Evolutionary conservation across 352 stramenopile genomes (phyloP), one percentile per base, ranked within the genome.

Genomic region (Pythium utonaiense): DNA sequence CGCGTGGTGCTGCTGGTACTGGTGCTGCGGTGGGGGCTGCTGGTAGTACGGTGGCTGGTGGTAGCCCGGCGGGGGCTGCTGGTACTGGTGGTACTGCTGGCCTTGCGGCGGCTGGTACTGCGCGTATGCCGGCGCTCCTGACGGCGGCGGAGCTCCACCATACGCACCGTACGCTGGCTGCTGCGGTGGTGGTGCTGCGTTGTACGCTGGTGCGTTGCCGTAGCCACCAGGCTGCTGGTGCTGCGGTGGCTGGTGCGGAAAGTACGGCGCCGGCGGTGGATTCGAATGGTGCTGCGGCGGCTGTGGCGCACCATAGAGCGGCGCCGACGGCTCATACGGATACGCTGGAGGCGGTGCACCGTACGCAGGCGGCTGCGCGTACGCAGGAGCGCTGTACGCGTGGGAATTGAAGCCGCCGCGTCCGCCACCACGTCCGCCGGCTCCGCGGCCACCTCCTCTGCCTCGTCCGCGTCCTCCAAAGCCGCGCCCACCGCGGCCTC

Each of bases 391-490:
- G 14, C 57, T 49, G 44, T 62, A 48, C 8, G 19, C 25, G 45
- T 65, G 40, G 12, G 47, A 1, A 21, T 38, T 27, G 14, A 9
- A 19, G 19, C 42, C 30, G 28, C 40, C 27, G 0, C 42, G 16
- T 7, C 28, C 13, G 22, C 47, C 47, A 38, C 48, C 45, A 12
- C 45, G 10, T 53, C 45, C 48, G 13, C 48, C 48, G 3, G 45
- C 25, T 41, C 45, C 34, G 14, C 47, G 19, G 27, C 77, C 70
- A 7, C 73, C 27, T 70, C 77, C 70, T 9, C 66, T 30, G 1
- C 70, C 67, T 17, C 71, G 50, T 60, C 74, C 69, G 50, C 70
- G 24, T 9, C 69, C 66, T 57, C 67, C n/a, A 47, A 70, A 58
- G 57, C 71, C 36, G 14, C 58, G 36, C 16, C 53, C 21, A 4